Evolutionary conservation across 1,139 yeast genomes (phyloP), one percentile per base, ranked within the genome.

Genomic region (Arxiozyma telluris): DNA sequence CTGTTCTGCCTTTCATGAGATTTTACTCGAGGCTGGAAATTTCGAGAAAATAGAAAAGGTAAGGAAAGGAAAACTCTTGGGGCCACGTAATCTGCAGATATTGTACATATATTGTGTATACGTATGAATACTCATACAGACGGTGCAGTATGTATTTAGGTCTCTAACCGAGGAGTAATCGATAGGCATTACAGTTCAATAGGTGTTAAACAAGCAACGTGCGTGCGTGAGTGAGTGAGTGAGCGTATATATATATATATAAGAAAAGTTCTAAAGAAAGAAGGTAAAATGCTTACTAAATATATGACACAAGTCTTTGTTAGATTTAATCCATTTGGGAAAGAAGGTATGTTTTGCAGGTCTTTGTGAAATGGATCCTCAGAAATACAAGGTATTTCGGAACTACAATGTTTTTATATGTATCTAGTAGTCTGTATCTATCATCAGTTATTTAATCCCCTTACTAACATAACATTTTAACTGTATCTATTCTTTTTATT

Each of bases 231-330:
- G 25, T 23, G 25, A 4, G 25, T 23, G 25, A 4, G 4, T 23
- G 6, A 5, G 30, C 11, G 11, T 6, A 9, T 27, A 27, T 8
- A n/a, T n/a, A n/a, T n/a, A n/a, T n/a, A n/a, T n/a, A n/a, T n/a
- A n/a, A 27, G 30, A 9, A 9, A 27, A 8, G 11, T 27, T 27
- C 27, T 15, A n/a, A 44, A 25, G 47, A 45, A 38, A 45, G 18
- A 38, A 25, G 9, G 11, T 23, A 25, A n/a, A 5, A 88, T 89
- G 96, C 84, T 89, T 63, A 89, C 96, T 50, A 87, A 87, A 71
- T 88, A 84, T 72, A 87, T 89, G 71, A 75, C 88, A 44, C 83
- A 82, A 63, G 88, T 88, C n/a, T 74, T 76, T 48, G 88, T 89
- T 50, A 83, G 77, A 66, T 89, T 89, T 75, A 82, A 87, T 67